Percentiles rank a stretch among this genome's conserved stretches.
Conservation (phyloP, 1,139 yeast species). For the Zygoascus meyerae region DNA sequence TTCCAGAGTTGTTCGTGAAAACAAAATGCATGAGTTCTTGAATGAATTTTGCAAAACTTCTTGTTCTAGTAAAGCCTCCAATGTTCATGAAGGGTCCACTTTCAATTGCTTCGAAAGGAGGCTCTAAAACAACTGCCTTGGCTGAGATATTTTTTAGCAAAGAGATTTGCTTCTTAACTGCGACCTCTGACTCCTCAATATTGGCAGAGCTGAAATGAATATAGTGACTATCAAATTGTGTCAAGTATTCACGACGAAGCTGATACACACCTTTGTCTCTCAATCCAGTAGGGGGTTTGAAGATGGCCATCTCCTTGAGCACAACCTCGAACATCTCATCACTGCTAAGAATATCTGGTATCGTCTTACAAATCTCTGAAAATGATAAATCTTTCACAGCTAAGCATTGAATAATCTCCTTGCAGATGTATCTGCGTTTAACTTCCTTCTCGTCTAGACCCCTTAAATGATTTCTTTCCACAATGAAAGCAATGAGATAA, state of each 20-base stretch:
- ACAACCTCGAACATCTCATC: slow-evolving; percentile 72
- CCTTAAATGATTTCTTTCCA: slow-evolving; percentile 60
- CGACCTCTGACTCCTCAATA: slow-evolving; percentile 65
- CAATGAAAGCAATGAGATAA: slow-evolving; percentile 60
- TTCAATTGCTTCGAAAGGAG: slow-evolving; percentile 30
- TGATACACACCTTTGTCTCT: slow-evolving; percentile 66
- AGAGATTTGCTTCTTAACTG: slow-evolving; percentile 45
- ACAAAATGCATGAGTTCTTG: slow-evolving; percentile 21
- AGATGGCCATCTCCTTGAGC: slow-evolving; percentile 54
- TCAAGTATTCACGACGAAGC: slow-evolving; percentile 53
- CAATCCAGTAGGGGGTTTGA: slow-evolving; percentile 56
- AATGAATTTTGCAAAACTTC: slow-evolving; percentile 32
- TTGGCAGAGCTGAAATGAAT: slow-evolving; percentile 71
- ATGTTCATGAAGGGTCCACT: slow-evolving; percentile 32
- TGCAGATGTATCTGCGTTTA: slow-evolving; percentile 47
- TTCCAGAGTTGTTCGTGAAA: slow-evolving; percentile 28
- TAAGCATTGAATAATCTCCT: slow-evolving; percentile 72
- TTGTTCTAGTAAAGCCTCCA: slow-evolving; percentile 32
- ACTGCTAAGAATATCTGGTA: slow-evolving; percentile 66
- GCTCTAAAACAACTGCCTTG: slow-evolving; percentile 32
- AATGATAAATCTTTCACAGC: slow-evolving; percentile 70
- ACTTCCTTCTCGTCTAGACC: slow-evolving; percentile 49
- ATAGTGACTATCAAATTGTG: slow-evolving; percentile 71
- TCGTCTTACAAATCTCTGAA: slow-evolving; percentile 58
- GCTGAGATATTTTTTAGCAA: slow-evolving; percentile 24